Evolutionary conservation across 176 grass and related monocot species (phyloP), one percentile per base, ranked within the genome.

Genomic region (Hsuehochloa calcarea): DNA sequence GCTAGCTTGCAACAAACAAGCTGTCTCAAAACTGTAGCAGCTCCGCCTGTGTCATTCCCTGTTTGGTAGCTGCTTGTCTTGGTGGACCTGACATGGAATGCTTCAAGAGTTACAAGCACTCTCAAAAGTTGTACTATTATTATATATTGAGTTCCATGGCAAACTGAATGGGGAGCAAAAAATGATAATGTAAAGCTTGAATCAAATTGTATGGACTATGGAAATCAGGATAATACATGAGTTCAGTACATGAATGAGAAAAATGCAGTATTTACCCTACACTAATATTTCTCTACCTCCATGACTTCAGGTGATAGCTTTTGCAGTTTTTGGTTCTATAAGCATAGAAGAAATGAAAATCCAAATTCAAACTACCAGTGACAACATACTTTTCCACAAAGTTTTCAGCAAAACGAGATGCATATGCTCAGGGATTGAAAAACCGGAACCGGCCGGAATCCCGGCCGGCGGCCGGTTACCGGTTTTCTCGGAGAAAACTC

Each of bases 1-100:
- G 10, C 72, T 31, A 3, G 39, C 68, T 31, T 51, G 46, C 60
- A 75, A 74, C 58, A 79, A 41, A 39, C 84, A 79, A 16, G 59
- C 68, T 52, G 38, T 87, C 62, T 78, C 87, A 66, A 87, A 92
- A 89, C 68, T 92, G 87, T 87, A 93, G 86, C 86, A 66, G 60
- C 41, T 38, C 41, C 27, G 20, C 63, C n/a, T 86, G 35, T 10
- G 38, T 70, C 35, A 51, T 81, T 87, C 46, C 6, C 62, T 63
- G 51, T 50, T 54, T 10, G 11, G 41, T 74, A 60, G 75, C 80
- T 54, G 68, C 74, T 62, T 83, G 59, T 79, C 74, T 68, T 56
- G 37, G 40, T 10, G 47, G 29, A 84, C 85, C 89, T 90, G 85
- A 43, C 15, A 65, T 68, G 69, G n/a, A 54, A 83, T 52, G 60